These are phyloP conservation scores for Symbiodinium pilosum DNA, from an alignment of 73 alveolate genomes.

Conservation along the genomic window DNA sequence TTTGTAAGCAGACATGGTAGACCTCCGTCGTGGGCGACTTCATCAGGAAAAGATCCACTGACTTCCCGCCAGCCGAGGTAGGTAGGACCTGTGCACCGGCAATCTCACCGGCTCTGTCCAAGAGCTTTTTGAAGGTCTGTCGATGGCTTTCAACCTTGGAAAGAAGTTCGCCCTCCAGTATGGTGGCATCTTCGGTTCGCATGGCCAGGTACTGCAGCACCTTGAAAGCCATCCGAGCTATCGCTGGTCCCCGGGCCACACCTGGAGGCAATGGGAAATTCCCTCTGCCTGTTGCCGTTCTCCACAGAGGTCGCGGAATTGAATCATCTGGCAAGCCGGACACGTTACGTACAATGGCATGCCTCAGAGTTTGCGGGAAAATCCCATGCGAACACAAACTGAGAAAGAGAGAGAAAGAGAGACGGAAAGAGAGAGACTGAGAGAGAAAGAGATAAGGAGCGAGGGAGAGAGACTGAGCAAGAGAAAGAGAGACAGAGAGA, in stretches of 20 bases:
- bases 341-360: slow-evolving; percentile 42
- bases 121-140: slow-evolving; percentile 32
- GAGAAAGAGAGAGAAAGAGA: no score
- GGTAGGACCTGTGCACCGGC: background rate
- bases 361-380: no score
- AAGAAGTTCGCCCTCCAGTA: background rate
- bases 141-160: background rate
- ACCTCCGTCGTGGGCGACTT: slow-evolving; percentile 22
- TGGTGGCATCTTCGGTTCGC: slow-evolving; percentile 27
- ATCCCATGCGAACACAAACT: no score
- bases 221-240: slow-evolving; percentile 33
- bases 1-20: background rate
- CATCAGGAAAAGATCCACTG: slow-evolving; percentile 21
- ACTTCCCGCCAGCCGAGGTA: background rate
- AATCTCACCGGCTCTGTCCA: slow-evolving; percentile 53
- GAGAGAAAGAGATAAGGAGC: no score
- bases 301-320: slow-evolving; percentile 13
- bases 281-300: slow-evolving; percentile 51
- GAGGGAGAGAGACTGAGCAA: no score
- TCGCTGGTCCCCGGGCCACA: background rate
- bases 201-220: slow-evolving; percentile 36
- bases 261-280: slow-evolving; percentile 47
- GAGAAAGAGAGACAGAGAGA: no score
- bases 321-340: slow-evolving; percentile 29
- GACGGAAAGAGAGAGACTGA: no score